phyloP scores from a whole-genome alignment of 352 stramenopile genomes.

The Phytophthora colocasiae region DNA sequence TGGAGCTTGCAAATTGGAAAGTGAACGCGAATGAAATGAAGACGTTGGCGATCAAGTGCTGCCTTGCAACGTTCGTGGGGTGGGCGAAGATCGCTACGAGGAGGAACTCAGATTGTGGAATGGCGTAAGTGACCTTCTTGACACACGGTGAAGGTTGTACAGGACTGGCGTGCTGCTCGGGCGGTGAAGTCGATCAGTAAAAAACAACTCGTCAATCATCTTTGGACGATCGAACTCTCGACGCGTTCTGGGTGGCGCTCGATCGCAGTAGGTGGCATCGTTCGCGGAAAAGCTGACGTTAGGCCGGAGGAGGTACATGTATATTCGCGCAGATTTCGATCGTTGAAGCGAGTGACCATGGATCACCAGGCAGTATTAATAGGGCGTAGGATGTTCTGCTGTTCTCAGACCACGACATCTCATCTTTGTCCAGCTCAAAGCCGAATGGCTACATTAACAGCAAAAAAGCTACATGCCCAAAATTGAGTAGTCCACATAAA shows the following conservation, averaged over 20 bases:
- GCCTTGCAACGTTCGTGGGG: neutral
- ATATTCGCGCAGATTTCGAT: neutral
- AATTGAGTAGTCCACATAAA: slow-evolving; percentile 3
- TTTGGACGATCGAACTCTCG: neutral
- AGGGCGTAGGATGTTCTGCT: neutral
- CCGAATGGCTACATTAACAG: too few species aligned
- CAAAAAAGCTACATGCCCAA: too few species aligned
- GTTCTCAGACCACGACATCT: slow-evolving; percentile 15
- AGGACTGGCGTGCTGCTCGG: slow-evolving; percentile 7
- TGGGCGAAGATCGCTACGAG: slow-evolving; percentile 14
- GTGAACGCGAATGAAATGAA: slow-evolving; percentile 16
- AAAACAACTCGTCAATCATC: neutral
- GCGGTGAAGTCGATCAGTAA: neutral
- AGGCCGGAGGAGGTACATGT: neutral
- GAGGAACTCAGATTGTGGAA: slow-evolving; percentile 28
- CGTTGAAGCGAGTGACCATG: slow-evolving; percentile 2
- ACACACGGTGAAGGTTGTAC: slow-evolving; percentile 12
- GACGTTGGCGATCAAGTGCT: neutral
- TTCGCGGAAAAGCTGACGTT: neutral
- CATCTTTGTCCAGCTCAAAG: too few species aligned
- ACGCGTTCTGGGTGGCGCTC: slow-evolving; percentile 5
- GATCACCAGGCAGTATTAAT: slow-evolving; percentile 1
- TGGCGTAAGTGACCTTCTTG: slow-evolving; percentile 15
- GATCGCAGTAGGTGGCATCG: slow-evolving; percentile 8
- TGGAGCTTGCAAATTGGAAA: slow-evolving; percentile 34